Percentiles rank a stretch among this genome's conserved stretches.
phyloP scores from a whole-genome alignment of 352 stramenopile genomes.

The Globisporangium alternatum region DNA sequence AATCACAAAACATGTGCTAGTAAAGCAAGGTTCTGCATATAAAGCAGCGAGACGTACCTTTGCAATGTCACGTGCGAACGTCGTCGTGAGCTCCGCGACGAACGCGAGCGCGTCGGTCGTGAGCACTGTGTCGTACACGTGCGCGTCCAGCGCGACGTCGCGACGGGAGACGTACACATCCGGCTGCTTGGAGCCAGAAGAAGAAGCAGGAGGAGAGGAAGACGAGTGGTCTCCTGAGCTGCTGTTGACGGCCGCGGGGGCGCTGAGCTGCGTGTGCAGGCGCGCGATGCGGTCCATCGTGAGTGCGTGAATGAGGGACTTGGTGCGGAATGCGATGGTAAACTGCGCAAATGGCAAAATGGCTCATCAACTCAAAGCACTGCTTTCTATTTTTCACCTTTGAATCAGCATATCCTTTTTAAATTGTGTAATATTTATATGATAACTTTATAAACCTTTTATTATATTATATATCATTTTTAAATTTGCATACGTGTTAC shows the following conservation, averaged over 20 bases:
- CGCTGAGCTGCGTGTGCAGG: slow-evolving; percentile 31
- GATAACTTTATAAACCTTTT: neutral
- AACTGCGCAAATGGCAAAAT: slow-evolving; percentile 5
- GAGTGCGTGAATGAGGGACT: neutral
- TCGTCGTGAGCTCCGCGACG: slow-evolving; percentile 70
- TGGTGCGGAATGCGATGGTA: neutral
- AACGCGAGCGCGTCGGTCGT: slow-evolving; percentile 86
- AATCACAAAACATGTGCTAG: neutral
- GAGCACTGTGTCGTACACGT: slow-evolving; percentile 70
- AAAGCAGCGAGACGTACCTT: slow-evolving; percentile 21
- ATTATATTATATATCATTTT: no score
- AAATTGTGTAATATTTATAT: neutral
- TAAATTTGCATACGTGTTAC: no score
- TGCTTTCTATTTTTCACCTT: neutral
- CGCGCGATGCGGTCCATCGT: slow-evolving; percentile 46
- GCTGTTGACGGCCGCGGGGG: neutral
- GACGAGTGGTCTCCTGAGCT: no score
- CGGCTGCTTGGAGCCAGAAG: neutral
- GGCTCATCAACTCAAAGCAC: neutral
- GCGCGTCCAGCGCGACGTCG: slow-evolving; percentile 20
- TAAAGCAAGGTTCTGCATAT: neutral
- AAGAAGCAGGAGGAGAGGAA: neutral
- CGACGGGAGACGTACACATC: slow-evolving; percentile 31
- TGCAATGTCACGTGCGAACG: slow-evolving; percentile 66
- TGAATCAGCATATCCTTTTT: neutral